Conservation (phyloP, 768 basidiomycete species). For the Lactarius vividus region DNA sequence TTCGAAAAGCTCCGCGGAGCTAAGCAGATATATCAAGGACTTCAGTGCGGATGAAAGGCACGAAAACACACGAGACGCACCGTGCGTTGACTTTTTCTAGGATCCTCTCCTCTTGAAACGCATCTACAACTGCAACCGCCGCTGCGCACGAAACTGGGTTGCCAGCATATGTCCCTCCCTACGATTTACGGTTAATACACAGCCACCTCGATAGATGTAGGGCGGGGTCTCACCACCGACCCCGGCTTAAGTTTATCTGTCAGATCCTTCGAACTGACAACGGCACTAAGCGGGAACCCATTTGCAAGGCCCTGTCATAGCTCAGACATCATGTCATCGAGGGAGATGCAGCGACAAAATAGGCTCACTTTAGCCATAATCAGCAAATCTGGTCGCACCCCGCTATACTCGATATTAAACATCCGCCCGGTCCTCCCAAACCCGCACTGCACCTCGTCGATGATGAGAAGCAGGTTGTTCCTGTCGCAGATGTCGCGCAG, state of each 20-base stretch:
- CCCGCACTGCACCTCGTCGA: constrained; percentile 88
- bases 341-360: background rate
- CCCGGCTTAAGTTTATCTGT: constrained; percentile 78
- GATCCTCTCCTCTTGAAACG: constrained; percentile 75
- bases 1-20: constrained; percentile 69
- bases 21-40: constrained; percentile 29
- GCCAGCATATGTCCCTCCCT: constrained; percentile 91
- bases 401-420: constrained; percentile 81
- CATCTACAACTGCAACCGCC: constrained; percentile 76
- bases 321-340: background rate
- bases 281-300: constrained; percentile 90
- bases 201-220: background rate
- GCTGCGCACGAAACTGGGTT: constrained; percentile 93
- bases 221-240: constrained; percentile 54
- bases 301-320: constrained; percentile 69
- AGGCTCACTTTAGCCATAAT: constrained; percentile 74
- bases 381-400: constrained; percentile 85
- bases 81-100: constrained; percentile 75
- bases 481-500: constrained; percentile 83
- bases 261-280: constrained; percentile 76
- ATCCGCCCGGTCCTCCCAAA: constrained; percentile 84
- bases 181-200: background rate
- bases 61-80: constrained; percentile 36
- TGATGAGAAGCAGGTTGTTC: constrained; percentile 78
- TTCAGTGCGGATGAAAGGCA: background rate